These are phyloP conservation scores for Boletus rubescentipes DNA, from an alignment of 768 basidiomycete species.

Conservation along the genomic window DNA sequence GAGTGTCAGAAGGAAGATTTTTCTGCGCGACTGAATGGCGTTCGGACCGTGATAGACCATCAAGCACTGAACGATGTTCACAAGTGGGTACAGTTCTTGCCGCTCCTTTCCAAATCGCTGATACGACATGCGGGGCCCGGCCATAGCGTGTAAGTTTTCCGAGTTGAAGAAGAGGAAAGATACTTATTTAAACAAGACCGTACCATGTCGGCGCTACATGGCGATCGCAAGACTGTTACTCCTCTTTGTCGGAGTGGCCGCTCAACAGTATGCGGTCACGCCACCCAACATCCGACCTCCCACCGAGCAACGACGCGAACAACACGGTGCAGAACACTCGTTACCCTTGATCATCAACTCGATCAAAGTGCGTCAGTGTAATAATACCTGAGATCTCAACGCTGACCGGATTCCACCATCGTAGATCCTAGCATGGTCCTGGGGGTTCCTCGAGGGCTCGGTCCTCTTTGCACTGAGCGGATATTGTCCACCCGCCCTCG, in stretches of 20 bases:
- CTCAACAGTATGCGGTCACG: slow-evolving; percentile 2
- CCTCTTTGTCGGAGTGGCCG: neutral
- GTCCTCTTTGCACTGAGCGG: neutral
- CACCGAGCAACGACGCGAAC: slow-evolving; percentile 12
- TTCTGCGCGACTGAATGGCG: too few species aligned
- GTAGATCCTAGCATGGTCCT: neutral
- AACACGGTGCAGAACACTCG: neutral
- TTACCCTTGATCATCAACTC: neutral
- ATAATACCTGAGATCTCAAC: neutral
- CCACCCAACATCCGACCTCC: slow-evolving; percentile 18
- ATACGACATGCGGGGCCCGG: neutral
- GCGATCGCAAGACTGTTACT: slow-evolving; percentile 9
- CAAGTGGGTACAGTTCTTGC: too few species aligned
- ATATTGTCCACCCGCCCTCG: neutral
- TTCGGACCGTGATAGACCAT: too few species aligned
- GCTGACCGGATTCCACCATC: neutral
- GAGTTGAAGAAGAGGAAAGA: neutral
- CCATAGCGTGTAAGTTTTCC: neutral
- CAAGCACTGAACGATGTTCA: too few species aligned
- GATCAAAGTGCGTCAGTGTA: neutral
- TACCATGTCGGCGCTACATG: neutral
- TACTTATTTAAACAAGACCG: neutral
- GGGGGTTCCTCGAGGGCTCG: slow-evolving; percentile 8
- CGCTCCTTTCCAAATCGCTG: too few species aligned
- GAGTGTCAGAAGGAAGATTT: too few species aligned